These are phyloP conservation scores for Pestalotiopsis sp. DNA, from an alignment of 2,329 filamentous ascomycete species.

Conservation along the genomic window DNA sequence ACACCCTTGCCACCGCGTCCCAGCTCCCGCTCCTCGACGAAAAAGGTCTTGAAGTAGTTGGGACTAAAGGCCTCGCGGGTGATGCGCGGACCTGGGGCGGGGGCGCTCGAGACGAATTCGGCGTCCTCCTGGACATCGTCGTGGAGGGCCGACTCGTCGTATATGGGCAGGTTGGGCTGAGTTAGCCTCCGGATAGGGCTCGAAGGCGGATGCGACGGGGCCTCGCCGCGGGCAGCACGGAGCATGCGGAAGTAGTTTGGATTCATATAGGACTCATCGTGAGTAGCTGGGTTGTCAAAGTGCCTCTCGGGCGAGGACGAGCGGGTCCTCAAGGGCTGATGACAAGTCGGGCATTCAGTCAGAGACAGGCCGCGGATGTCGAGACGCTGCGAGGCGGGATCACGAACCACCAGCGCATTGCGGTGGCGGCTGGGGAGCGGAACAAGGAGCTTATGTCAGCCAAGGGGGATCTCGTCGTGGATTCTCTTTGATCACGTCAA, in stretches of 20 bases:
- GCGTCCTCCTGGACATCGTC: slow-evolving; percentile 32
- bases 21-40: slow-evolving; percentile 83
- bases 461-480: background rate
- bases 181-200: slow-evolving; percentile 59
- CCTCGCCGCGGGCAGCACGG: slow-evolving; percentile 51
- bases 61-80: slow-evolving; percentile 86
- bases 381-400: slow-evolving; percentile 81
- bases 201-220: slow-evolving; percentile 40
- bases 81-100: slow-evolving; percentile 68
- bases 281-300: slow-evolving; percentile 45
- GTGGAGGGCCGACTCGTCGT: slow-evolving; percentile 23
- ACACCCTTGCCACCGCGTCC: slow-evolving; percentile 93
- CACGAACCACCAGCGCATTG: slow-evolving; percentile 89
- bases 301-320: slow-evolving; percentile 50
- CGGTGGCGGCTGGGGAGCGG: slow-evolving; percentile 65
- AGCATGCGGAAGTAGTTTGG: slow-evolving; percentile 97
- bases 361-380: slow-evolving; percentile 70
- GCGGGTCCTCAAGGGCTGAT: slow-evolving; percentile 62
- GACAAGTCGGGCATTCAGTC: slow-evolving; percentile 88
- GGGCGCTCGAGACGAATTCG: slow-evolving; percentile 58
- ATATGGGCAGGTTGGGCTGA: slow-evolving; percentile 42
- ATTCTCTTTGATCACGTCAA: background rate
- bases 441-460: background rate
- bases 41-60: slow-evolving; percentile 91
- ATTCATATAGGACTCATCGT: slow-evolving; percentile 74